phyloP scores from a whole-genome alignment of 805 yeast genomes.

The Vanderwaltozyma polyspora region DNA sequence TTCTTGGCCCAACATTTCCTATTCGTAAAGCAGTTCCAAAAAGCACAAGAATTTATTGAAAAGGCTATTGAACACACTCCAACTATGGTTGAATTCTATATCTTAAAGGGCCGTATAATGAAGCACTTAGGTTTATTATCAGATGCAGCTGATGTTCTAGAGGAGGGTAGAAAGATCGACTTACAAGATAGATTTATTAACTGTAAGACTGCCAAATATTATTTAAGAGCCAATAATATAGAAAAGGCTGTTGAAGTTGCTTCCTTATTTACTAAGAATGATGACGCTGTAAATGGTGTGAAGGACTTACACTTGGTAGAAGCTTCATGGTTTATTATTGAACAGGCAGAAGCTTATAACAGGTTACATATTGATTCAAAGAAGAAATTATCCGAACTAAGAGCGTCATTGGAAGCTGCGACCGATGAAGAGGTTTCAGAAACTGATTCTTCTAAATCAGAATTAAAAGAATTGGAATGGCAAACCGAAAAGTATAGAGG shows the following conservation, averaged over 20 bases:
- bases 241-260: constrained; percentile 66
- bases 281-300: constrained; percentile 69
- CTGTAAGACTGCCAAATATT: constrained; percentile 77
- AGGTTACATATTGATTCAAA: constrained; percentile 39
- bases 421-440: constrained; percentile 3
- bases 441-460: constrained; percentile 16
- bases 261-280: constrained; percentile 77
- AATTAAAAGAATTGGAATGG: constrained; percentile 32
- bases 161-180: constrained; percentile 64
- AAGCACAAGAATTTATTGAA: constrained; percentile 49
- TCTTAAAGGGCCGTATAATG: constrained; percentile 68
- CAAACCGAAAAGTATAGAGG: constrained; percentile 43
- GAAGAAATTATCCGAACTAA: constrained; percentile 12
- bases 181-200: constrained; percentile 87
- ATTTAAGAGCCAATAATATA: constrained; percentile 59
- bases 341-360: constrained; percentile 71
- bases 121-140: constrained; percentile 55
- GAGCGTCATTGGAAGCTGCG: constrained; percentile 7
- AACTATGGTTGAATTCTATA: constrained; percentile 70
- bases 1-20: constrained; percentile 73
- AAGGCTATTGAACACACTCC: constrained; percentile 64
- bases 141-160: constrained; percentile 56
- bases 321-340: constrained; percentile 79
- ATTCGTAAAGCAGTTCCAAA: constrained; percentile 37
- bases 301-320: constrained; percentile 83